phyloP scores from a whole-genome alignment of 1,139 yeast genomes.

The Lodderomyces parapsilosis region DNA sequence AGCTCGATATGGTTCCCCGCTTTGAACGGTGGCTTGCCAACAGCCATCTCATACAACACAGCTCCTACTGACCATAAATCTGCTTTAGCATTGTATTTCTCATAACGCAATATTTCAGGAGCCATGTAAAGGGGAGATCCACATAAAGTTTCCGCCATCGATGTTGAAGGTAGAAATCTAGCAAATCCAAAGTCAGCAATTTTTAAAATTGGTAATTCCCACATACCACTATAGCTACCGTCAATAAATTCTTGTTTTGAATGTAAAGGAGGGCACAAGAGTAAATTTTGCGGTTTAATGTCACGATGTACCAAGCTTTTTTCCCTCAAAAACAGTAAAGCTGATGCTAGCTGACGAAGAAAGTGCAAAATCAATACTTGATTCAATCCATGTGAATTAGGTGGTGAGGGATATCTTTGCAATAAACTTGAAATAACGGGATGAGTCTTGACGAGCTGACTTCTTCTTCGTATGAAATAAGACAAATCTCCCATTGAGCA shows the following conservation, averaged over 20 bases:
- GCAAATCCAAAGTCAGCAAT: slow-evolving; percentile 99
- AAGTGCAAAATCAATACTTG: slow-evolving; percentile 79
- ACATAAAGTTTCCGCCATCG: slow-evolving; percentile 94
- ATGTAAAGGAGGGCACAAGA: slow-evolving; percentile 73
- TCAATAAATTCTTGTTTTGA: slow-evolving; percentile 57
- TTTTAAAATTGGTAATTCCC: slow-evolving; percentile 87
- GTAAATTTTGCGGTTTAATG: slow-evolving; percentile 88
- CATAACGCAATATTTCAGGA: slow-evolving; percentile 91
- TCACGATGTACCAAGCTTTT: slow-evolving; percentile 90
- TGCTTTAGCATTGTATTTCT: slow-evolving; percentile 94
- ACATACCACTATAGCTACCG: slow-evolving; percentile 66
- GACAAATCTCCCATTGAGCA: slow-evolving; percentile 94
- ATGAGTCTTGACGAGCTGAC: slow-evolving; percentile 68
- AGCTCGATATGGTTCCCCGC: slow-evolving; percentile 92
- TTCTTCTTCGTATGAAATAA: slow-evolving; percentile 75
- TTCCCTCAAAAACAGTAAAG: slow-evolving; percentile 75
- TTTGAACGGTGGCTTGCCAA: slow-evolving; percentile 91
- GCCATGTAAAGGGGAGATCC: slow-evolving; percentile 99
- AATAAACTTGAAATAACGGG: slow-evolving; percentile 78
- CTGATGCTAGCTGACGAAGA: slow-evolving; percentile 81
- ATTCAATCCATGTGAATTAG: slow-evolving; percentile 74
- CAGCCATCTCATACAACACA: slow-evolving; percentile 90
- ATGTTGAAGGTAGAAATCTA: slow-evolving; percentile 83
- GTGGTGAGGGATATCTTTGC: slow-evolving; percentile 81
- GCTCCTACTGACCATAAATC: slow-evolving; percentile 99